Evolutionary conservation across 106 monocot genomes (phyloP).

Genomic region (Alisma plantagoaquatica): DNA sequence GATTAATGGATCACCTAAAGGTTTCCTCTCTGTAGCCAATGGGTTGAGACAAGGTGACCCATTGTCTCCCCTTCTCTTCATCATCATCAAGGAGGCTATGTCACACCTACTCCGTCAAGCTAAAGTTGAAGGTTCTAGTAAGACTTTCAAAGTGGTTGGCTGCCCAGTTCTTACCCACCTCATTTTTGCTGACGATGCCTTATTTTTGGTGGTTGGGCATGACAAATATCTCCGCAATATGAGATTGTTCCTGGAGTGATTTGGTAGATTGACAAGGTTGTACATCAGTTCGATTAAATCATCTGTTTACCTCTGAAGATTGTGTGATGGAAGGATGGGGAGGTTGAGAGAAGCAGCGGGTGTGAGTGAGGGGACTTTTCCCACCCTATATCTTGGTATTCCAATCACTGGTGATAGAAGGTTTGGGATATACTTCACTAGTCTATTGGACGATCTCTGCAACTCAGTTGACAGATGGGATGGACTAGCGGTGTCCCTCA

Average conservation of each 20-base stretch:
- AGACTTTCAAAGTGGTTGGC: not conserved
- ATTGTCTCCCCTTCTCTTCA: not conserved
- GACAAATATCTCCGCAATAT: not conserved
- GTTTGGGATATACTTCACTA: not conserved
- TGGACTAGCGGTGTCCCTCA: not conserved
- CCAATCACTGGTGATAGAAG: not conserved
- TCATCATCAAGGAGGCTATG: not conserved
- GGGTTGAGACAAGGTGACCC: not conserved
- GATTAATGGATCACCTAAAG: not conserved
- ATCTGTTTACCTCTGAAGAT: not conserved
- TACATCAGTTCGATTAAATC: not conserved
- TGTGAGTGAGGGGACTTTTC: not conserved
- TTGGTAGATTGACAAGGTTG: not conserved
- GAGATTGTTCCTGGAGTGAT: not conserved
- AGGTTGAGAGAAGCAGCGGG: not conserved
- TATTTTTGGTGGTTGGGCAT: not conserved
- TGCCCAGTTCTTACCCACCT: not conserved
- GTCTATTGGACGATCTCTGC: not conserved
- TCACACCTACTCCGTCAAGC: not conserved
- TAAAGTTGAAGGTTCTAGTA: not conserved
- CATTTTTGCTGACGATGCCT: not conserved
- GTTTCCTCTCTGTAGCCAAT: not conserved
- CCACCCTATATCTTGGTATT: not conserved
- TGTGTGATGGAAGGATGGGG: not conserved
- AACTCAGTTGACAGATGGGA: not conserved